Conservation (phyloP, 805 yeast species). For the Ogataea glucozyma region DNA sequence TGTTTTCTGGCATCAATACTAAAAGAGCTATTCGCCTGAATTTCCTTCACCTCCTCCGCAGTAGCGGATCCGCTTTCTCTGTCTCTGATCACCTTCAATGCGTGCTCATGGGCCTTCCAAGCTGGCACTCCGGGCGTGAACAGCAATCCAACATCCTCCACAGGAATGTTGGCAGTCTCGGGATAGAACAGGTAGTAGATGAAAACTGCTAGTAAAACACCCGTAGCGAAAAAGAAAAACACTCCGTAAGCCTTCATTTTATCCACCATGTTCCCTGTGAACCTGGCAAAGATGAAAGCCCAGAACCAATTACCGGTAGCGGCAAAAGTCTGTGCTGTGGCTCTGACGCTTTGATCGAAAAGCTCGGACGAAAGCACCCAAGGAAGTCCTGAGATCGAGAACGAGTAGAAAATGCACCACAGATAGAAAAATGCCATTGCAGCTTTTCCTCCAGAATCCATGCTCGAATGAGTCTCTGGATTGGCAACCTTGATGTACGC, state of each 20-base stretch:
- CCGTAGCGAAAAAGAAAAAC: constrained; percentile 7
- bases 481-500: constrained; percentile 8
- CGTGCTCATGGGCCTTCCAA: constrained; percentile 9
- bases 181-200: constrained; percentile 7
- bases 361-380: constrained; percentile 8
- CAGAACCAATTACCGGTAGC: constrained; percentile 9
- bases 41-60: constrained; percentile 5
- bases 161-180: constrained; percentile 10
- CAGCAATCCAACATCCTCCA: constrained; percentile 9
- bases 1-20: constrained; percentile 5
- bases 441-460: constrained; percentile 6
- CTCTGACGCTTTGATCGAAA: constrained; percentile 8
- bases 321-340: constrained; percentile 4
- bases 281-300: constrained; percentile 10
- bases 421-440: constrained; percentile 10
- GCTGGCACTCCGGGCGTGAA: constrained; percentile 11
- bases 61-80: constrained; percentile 1
- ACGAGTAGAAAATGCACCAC: constrained; percentile 6
- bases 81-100: constrained; percentile 4
- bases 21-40: background rate
- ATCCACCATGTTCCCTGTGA: constrained; percentile 8
- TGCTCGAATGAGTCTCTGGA: background rate
- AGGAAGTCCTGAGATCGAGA: constrained; percentile 6
- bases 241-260: constrained; percentile 8
- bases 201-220: background rate